phyloP scores from a whole-genome alignment of 2,329 filamentous ascomycete species.

The Chalara sp. region DNA sequence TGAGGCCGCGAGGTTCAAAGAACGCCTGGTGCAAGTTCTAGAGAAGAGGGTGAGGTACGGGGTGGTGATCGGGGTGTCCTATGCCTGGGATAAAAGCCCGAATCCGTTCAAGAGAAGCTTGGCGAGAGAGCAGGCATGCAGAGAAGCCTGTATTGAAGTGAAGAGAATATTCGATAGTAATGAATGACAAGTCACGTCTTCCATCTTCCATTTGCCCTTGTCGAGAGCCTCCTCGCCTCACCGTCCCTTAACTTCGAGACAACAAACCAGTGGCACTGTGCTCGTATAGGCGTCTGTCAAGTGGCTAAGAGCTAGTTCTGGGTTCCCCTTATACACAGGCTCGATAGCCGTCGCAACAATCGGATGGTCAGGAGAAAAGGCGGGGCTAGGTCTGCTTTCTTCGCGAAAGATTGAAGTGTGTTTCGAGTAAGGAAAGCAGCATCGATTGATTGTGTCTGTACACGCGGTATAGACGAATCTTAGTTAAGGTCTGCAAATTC shows the following conservation, averaged over 20 bases:
- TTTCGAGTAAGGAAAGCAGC: conserved; percentile 11
- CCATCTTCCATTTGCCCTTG: too few species aligned
- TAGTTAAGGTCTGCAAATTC: conserved; percentile 10
- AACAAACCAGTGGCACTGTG: conserved; percentile 12
- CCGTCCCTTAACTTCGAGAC: conserved; percentile 14
- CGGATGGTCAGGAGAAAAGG: conserved; percentile 12
- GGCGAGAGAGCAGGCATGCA: background rate
- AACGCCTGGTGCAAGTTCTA: background rate
- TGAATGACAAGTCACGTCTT: too few species aligned
- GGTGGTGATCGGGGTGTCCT: background rate
- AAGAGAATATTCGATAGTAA: too few species aligned
- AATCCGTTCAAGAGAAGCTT: background rate
- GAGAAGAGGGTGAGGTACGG: background rate
- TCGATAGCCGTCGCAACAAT: conserved; percentile 10
- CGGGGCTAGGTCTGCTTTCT: conserved; percentile 15
- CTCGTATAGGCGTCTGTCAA: conserved; percentile 15
- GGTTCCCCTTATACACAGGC: conserved; percentile 12
- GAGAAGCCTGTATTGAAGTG: too few species aligned
- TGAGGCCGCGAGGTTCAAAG: background rate
- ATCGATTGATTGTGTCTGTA: conserved; percentile 14
- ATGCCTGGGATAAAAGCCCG: background rate
- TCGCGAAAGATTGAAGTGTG: conserved; percentile 12
- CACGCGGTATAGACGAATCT: conserved; percentile 12
- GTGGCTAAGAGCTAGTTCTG: conserved; percentile 13
- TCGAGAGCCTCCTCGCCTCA: conserved; percentile 10